phyloP scores from a whole-genome alignment of 2,329 filamentous ascomycete genomes.

The Chrysoporthe austroafricana region DNA sequence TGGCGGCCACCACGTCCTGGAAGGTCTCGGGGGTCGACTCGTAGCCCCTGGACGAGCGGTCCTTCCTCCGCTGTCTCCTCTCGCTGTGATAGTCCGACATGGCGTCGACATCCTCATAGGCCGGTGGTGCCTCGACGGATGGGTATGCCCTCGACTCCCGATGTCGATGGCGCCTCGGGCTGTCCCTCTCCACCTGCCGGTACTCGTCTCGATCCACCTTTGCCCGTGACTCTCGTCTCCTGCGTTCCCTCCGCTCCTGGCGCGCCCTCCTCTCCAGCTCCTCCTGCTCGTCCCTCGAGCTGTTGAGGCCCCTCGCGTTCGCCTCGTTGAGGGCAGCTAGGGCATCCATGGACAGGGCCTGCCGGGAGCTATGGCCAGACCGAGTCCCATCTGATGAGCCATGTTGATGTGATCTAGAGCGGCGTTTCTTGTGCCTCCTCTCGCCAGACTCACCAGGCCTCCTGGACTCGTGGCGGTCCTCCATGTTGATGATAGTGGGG shows the following conservation, averaged over 20 bases:
- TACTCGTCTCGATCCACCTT: conserved; percentile 25
- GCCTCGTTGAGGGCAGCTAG: conserved; percentile 34
- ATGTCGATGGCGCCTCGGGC: conserved; percentile 21
- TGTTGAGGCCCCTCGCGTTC: conserved; percentile 24
- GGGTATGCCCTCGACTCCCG: conserved; percentile 23
- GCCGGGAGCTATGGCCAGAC: conserved; percentile 29
- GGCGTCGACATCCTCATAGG: conserved; percentile 22
- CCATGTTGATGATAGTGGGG: neutral
- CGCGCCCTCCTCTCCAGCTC: conserved; percentile 25
- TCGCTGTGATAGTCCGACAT: conserved; percentile 20
- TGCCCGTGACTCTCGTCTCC: conserved; percentile 25
- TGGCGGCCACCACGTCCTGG: conserved; percentile 24
- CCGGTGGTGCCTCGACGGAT: conserved; percentile 11
- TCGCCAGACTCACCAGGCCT: conserved; percentile 30
- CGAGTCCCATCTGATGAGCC: conserved; percentile 26
- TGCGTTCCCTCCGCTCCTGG: conserved; percentile 27
- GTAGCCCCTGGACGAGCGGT: conserved; percentile 20
- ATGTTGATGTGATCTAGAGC: conserved; percentile 28
- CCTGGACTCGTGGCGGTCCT: conserved; percentile 22
- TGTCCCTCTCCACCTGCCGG: conserved; percentile 24
- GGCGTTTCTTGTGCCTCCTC: conserved; percentile 31
- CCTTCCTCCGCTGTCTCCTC: conserved; percentile 22
- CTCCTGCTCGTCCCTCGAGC: conserved; percentile 18
- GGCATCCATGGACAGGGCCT: conserved; percentile 35
- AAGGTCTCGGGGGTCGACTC: conserved; percentile 20